Evolutionary conservation across 2,329 filamentous ascomycete genomes (phyloP), one percentile per base, ranked within the genome.

Genomic region (Macrophomina pseudophaseolina): DNA sequence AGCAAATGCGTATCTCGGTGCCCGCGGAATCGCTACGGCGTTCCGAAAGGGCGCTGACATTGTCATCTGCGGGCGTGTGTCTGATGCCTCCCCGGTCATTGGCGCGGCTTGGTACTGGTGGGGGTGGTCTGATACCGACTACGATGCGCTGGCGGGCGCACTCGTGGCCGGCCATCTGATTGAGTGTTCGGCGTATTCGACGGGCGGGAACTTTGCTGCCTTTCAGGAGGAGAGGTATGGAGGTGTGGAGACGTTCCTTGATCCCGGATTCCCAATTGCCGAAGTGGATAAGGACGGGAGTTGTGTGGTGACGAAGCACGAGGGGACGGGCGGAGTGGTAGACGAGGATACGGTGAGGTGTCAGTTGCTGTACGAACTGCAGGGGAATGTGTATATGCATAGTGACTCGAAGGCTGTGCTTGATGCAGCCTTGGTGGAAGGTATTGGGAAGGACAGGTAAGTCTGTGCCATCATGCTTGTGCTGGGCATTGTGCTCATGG

Each of bases 31-130:
- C 35, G 70, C 74, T 0, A 72, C 69, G 40, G 75, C 72, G 0
- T 67, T 78, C 3, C 70, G 76, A 58, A 35, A 71, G 42, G 76
- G 75, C 14, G 75, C 74, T 33, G 76, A 78, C 66, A 76, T 77
- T 30, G 73, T 78, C 48, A 74, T 78, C 30, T 71, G 71, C 2
- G 75, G 76, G 11, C 68, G 76, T 49, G 74, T 76, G 5, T 71
- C 75, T 23, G 75, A 78, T 66, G 75, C 74, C 1, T 74, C 71
- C 67, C 76, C 76, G 72, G 84, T 86, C 0, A 86, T 88, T 66
- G 86, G 83, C 0, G 84, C 85, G 0, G 85, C 85, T 0, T 82
- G 82, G 71, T 88, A 80, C 76, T 88, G 85, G 82, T 80, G 88
- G 64, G 75, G 78, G 1, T 88, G 85, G 86, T 67, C 69, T 0